Evolutionary conservation across 2,329 filamentous ascomycete species (phyloP), one percentile per base, ranked within the genome.

Genomic region (Clonostachys rhizophaga): DNA sequence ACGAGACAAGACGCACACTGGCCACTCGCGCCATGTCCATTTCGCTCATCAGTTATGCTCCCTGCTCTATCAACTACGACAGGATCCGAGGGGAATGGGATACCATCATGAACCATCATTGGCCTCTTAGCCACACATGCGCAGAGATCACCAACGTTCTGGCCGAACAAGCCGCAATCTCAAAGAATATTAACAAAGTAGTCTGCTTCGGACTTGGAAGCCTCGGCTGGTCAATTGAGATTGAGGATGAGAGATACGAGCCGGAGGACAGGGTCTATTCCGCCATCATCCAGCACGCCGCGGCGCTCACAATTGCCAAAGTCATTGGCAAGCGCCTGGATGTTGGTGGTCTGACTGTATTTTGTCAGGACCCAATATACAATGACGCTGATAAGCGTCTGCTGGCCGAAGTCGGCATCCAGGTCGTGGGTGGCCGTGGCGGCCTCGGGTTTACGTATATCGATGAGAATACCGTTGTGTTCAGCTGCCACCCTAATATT

Each of bases 381-480:
- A 39, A 8, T n/a, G 14, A 7, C 4, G 14, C 17, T 11, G 36
- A 39, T 3, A 39, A 39, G 36, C 14, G 17, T 8, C 2, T 52
- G 3, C 42, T 54, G 1, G 18, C 13, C 3, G 44, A 39, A 6
- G 3, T 37, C 13, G 48, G 46, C 6, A 49, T 55, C 17, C 17
- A 43, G 12, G 42, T 55, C 3, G n/a, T 56, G 2, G 47, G 48
- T 13, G 46, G 47, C 6, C 42, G 20, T 30, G 52, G 44, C 12
- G 39, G 44, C 4, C 34, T 47, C 9, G 54, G 43, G 1, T 57
- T 55, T 12, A 36, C 54, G 4, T 40, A 50, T 7, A 41, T 54
- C 3, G 54, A 57, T 14, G 52, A 54, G 3, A 24, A 43, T 12
- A 48, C 49, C 9, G 10, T 52, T 1, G 54, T 57, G 1, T 45